phyloP scores from a whole-genome alignment of 257 asterid species.

The Capsicum chinense region DNA sequence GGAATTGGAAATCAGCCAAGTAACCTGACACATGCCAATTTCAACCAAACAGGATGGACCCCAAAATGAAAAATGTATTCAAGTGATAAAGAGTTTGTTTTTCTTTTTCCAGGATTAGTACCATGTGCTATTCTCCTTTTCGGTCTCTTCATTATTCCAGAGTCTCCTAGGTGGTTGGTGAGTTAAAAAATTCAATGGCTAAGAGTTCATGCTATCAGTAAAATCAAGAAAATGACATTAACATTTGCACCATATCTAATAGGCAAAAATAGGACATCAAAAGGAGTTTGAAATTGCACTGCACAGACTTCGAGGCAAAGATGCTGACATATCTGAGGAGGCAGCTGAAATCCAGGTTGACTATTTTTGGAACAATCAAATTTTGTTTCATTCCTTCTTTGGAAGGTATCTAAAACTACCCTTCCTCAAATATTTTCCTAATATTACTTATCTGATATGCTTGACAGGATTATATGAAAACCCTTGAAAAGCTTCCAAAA shows the following conservation, averaged over 20 bases:
- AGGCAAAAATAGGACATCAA: conserved; percentile 72
- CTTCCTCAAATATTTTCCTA: conserved; percentile 16
- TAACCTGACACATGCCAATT: too few species aligned
- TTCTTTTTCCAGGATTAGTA: conserved; percentile 59
- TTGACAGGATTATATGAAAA: conserved; percentile 76
- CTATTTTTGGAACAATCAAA: conserved; percentile 24
- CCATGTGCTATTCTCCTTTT: conserved; percentile 73
- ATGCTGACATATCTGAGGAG: conserved; percentile 68
- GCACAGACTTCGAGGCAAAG: conserved; percentile 66
- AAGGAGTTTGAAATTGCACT: conserved; percentile 81
- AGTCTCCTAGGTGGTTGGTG: conserved; percentile 97
- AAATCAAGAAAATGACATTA: neutral
- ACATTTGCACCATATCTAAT: conserved; percentile 5
- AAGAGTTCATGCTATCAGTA: neutral
- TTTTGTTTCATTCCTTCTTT: neutral
- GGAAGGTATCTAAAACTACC: neutral
- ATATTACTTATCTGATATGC: neutral
- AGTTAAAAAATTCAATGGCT: conserved; percentile 21
- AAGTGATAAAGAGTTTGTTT: conserved; percentile 25
- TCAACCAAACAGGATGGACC: too few species aligned
- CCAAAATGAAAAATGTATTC: neutral
- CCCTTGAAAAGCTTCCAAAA: conserved; percentile 78
- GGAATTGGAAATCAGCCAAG: too few species aligned
- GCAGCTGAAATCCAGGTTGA: conserved; percentile 81
- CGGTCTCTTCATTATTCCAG: conserved; percentile 77